Conservation (phyloP, 805 yeast species). For the Pichia exigua region DNA sequence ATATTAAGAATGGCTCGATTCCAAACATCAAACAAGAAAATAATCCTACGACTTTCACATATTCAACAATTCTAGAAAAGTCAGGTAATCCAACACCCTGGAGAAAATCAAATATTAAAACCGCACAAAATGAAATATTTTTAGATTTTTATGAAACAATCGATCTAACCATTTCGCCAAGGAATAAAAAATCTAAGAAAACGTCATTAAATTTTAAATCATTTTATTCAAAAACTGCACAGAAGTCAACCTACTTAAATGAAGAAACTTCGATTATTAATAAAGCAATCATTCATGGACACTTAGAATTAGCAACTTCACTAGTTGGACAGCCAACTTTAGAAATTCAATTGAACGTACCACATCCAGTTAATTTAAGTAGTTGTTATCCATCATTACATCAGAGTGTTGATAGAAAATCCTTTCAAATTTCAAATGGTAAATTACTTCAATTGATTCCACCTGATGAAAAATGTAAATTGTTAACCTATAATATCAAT, state of each 20-base stretch:
- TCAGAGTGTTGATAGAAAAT: conserved; percentile 49
- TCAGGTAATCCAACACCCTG: conserved; percentile 52
- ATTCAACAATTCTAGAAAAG: conserved; percentile 25
- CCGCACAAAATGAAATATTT: conserved; percentile 76
- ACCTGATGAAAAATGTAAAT: conserved; percentile 69
- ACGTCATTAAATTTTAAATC: neutral
- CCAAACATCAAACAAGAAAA: conserved; percentile 6
- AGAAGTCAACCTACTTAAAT: neutral
- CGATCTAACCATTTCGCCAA: conserved; percentile 42
- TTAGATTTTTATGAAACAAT: conserved; percentile 72
- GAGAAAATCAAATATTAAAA: conserved; percentile 65
- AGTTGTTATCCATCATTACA: conserved; percentile 42
- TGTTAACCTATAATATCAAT: conserved; percentile 60
- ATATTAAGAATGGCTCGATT: conserved; percentile 20
- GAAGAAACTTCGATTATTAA: conserved; percentile 27
- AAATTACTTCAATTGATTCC: conserved; percentile 65
- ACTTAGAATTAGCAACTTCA: conserved; percentile 53
- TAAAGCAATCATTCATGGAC: conserved; percentile 54
- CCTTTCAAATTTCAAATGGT: conserved; percentile 38
- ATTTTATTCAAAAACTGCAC: neutral
- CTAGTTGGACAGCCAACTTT: conserved; percentile 75
- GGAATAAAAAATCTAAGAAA: conserved; percentile 10
- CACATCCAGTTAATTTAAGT: conserved; percentile 34
- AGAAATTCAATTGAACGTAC: conserved; percentile 43
- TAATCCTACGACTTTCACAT: neutral